phyloP scores from a whole-genome alignment of 306 rosid species.

The Cucurbita pepo region DNA sequence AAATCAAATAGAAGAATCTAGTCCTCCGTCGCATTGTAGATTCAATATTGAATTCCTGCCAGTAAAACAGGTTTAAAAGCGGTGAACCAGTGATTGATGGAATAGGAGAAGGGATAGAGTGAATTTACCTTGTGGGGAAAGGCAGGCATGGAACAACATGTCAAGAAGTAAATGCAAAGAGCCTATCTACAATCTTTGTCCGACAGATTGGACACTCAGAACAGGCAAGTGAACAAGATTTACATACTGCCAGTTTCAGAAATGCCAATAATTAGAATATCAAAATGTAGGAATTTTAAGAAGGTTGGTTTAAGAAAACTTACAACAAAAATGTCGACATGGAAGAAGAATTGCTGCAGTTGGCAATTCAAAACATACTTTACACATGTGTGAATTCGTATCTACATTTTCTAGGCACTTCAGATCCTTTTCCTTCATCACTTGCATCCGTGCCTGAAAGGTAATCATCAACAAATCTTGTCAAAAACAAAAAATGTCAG shows the following conservation, averaged over 20 bases:
- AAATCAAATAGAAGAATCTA: conserved; percentile 79
- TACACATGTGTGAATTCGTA: conserved; percentile 78
- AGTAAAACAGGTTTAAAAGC: background rate
- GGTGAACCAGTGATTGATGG: background rate
- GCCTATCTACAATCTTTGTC: conserved; percentile 88
- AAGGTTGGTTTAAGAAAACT: conserved; percentile 16
- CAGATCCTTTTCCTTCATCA: conserved; percentile 88
- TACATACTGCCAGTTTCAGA: conserved; percentile 48
- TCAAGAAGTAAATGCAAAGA: conserved; percentile 84
- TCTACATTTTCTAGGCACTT: conserved; percentile 68
- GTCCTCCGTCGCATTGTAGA: conserved; percentile 30
- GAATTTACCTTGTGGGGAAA: conserved; percentile 25
- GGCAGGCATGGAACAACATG: conserved; percentile 2
- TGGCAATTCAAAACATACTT: conserved; percentile 93
- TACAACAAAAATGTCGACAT: conserved; percentile 93
- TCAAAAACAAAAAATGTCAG: too few relatives aligned
- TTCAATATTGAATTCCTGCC: conserved; percentile 37
- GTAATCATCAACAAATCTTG: too few relatives aligned
- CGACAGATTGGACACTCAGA: conserved; percentile 96
- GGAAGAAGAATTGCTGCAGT: conserved; percentile 96
- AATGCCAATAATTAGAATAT: background rate
- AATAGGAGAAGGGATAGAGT: background rate
- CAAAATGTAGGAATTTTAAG: background rate
- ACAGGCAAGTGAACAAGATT: conserved; percentile 96
- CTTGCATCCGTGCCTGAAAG: conserved; percentile 85